These are phyloP conservation scores for Psilocybe cyanescens DNA, from an alignment of 768 basidiomycete genomes.

Conservation along the genomic window DNA sequence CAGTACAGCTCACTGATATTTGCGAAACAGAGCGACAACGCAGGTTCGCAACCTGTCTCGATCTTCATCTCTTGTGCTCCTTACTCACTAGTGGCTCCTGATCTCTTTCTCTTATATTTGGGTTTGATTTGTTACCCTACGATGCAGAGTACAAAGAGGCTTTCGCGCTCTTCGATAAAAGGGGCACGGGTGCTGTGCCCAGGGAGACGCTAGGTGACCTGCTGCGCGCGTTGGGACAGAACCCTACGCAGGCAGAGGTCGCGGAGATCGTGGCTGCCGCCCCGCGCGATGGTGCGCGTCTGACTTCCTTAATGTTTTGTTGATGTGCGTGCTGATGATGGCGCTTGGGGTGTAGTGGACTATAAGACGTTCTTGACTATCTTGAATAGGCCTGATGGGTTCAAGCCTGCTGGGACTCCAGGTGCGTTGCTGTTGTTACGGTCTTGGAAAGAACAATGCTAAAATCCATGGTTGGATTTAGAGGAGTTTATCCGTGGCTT, in stretches of 20 bases:
- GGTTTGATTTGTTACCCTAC: no score
- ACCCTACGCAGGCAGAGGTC: constrained; percentile 99
- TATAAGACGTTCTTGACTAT: constrained; percentile 92
- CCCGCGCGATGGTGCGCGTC: constrained; percentile 70
- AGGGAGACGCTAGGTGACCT: constrained; percentile 91
- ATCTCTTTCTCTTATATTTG: no score
- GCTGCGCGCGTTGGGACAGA: constrained; percentile 92
- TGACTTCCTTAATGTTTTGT: not conserved
- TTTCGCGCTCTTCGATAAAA: constrained; percentile 98
- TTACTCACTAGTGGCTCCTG: no score
- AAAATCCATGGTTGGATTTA: constrained; percentile 30
- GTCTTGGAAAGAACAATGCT: no score
- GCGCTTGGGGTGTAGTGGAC: constrained; percentile 59
- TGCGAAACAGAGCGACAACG: constrained; percentile 38
- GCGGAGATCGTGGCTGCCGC: constrained; percentile 74
- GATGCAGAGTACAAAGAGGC: constrained; percentile 90
- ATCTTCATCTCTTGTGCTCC: no score
- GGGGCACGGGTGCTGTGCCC: constrained; percentile 89
- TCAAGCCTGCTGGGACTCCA: constrained; percentile 95
- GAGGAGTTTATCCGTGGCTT: constrained; percentile 99
- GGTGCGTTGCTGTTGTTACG: constrained; percentile 48
- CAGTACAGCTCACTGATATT: no score
- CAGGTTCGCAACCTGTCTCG: constrained; percentile 27
- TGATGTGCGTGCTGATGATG: no score
- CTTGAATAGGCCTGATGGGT: constrained; percentile 93